Percentiles rank a stretch among this genome's conserved stretches.
Conservation (phyloP, 192 early-diverging fungal species). For the Backusella tarrabulga region DNA sequence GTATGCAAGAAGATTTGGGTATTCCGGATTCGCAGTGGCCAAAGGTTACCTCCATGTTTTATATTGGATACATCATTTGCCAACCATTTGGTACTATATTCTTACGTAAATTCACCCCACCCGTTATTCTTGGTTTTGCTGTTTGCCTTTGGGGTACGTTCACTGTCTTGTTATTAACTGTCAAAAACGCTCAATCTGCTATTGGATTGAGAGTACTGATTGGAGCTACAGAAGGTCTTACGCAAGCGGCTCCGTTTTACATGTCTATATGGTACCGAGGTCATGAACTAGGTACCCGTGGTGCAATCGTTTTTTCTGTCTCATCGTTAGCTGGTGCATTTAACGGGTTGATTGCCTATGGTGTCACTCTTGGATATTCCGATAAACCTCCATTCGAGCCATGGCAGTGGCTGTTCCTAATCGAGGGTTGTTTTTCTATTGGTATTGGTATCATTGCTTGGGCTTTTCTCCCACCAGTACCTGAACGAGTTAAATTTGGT, state of each 20-base stretch:
- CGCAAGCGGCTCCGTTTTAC: constrained; percentile 13
- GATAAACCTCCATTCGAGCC: neutral
- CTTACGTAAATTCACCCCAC: constrained; percentile 7
- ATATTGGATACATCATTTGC: neutral
- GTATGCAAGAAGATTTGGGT: constrained; percentile 17
- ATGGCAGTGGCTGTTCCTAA: neutral
- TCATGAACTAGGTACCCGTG: constrained; percentile 12
- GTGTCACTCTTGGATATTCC: constrained; percentile 39
- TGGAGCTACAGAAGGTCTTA: constrained; percentile 8
- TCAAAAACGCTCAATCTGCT: constrained; percentile 6
- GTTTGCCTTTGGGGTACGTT: constrained; percentile 14
- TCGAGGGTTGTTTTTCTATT: neutral
- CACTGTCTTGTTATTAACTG: constrained; percentile 9
- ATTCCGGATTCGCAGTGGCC: neutral
- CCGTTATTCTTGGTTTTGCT: constrained; percentile 8
- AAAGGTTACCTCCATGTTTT: neutral
- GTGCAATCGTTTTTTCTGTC: constrained; percentile 13
- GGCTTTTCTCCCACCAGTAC: neutral
- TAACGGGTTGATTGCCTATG: constrained; percentile 17
- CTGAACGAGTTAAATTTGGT: neutral
- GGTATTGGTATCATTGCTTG: neutral
- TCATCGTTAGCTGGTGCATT: constrained; percentile 15
- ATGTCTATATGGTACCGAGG: constrained; percentile 15
- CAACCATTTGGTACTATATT: constrained; percentile 14
- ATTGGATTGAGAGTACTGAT: constrained; percentile 12